Base-by-base conservation (phyloP, 2,329 filamentous ascomycete genomes). In the Colletotrichum zoysiae region DNA sequence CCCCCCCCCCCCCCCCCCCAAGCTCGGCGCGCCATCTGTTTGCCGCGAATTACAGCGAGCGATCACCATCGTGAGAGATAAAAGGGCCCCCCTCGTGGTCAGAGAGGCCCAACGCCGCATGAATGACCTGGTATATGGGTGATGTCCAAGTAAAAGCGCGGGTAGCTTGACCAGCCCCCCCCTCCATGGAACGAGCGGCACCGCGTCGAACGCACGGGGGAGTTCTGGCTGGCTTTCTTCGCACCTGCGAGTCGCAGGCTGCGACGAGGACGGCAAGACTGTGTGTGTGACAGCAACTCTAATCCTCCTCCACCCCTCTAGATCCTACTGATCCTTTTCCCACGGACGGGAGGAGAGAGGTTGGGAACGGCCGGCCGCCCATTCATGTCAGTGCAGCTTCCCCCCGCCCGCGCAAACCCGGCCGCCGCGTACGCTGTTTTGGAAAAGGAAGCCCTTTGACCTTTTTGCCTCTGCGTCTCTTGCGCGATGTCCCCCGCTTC, bases 31-130 rank as follows among this genome's bases (percentile, higher is more conserved):
- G 63, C 40, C 33, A 3, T 23, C 46, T n/a, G 20, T 46, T 48
- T 38, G 64, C 58, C 42, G 51, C 64, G 64, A n/a, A 57, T 67
- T 67, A 71, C 51, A 67, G 53, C 58, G 57, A 51, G 67, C 30
- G 5, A 42, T 11, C 56, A 33, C 38, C n/a, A 71, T 71, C 50
- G 64, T 53, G 57, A 62, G 57, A 67, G 56, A 14, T 23, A n/a
- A n/a, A 46, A 2, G 1, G 5, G 1, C 16, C 42, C 16, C 40
- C 16, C 40, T 14, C 33, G 23, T n/a, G 46, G 14, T n/a, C 12
- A 30, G 35, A 30, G 35, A 50, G 61, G 38, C 0, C 23, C 23
- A n/a, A 33, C 51, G 38, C 14, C 53, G 46, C 56, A 53, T 67
- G 18, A 40, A 33, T 1, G 2, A 50, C 9, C 64, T 23, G 64